Conservation (phyloP, 2,329 filamentous ascomycete species). For the Talaromyces sp. region DNA sequence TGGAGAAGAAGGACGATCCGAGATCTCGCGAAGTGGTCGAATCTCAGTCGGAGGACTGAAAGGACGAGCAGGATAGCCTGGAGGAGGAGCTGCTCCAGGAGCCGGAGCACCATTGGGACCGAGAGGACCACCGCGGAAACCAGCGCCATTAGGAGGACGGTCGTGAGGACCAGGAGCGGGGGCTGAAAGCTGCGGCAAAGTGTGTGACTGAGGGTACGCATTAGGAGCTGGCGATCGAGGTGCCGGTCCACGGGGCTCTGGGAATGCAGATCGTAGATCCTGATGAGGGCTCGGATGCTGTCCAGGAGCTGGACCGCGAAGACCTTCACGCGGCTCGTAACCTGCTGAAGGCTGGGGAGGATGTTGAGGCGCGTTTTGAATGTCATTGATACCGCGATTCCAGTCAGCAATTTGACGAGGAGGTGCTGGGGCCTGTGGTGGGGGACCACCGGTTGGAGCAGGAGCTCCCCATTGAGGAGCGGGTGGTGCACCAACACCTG, state of each 20-base stretch:
- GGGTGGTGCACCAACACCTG: conserved; percentile 76
- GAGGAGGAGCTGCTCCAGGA: conserved; percentile 59
- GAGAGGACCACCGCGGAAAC: conserved; percentile 44
- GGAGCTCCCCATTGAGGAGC: conserved; percentile 87
- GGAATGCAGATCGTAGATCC: conserved; percentile 68
- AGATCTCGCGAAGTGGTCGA: conserved; percentile 68
- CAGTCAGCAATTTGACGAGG: conserved; percentile 60
- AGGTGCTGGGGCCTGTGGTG: conserved; percentile 61
- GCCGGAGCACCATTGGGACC: conserved; percentile 55
- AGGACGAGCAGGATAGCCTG: conserved; percentile 66
- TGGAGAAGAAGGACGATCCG: conserved; percentile 80
- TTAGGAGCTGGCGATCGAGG: conserved; percentile 57
- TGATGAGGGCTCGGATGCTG: conserved; percentile 74
- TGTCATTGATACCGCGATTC: conserved; percentile 70
- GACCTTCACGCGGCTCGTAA: conserved; percentile 78
- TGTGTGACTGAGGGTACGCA: conserved; percentile 49
- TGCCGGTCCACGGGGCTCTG: conserved; percentile 57
- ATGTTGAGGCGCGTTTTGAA: conserved; percentile 58
- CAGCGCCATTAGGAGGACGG: conserved; percentile 33
- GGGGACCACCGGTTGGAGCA: conserved; percentile 46
- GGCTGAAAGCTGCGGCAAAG: conserved; percentile 51
- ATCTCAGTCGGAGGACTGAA: conserved; percentile 82
- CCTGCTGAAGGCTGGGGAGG: conserved; percentile 65
- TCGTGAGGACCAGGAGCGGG: conserved; percentile 44
- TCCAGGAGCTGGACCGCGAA: conserved; percentile 64